Conservation (phyloP, 192 early-diverging fungal genomes). For the Coemansia asiatica region DNA sequence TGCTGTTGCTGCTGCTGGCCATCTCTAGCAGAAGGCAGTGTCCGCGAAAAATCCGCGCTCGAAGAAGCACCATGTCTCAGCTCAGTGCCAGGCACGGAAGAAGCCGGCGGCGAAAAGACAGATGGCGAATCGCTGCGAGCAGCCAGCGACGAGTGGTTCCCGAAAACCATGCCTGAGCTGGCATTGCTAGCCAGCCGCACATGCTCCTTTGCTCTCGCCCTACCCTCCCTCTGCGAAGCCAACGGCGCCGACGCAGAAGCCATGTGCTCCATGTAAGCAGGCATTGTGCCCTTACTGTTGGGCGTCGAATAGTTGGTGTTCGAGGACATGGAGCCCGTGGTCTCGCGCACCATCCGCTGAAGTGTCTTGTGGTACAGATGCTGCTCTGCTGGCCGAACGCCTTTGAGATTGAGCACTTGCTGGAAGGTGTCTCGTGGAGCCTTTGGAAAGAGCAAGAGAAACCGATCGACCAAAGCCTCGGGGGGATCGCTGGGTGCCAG, state of each 20-base stretch:
- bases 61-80: neutral
- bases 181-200: conserved; percentile 24
- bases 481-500: conserved; percentile 81
- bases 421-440: conserved; percentile 68
- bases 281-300: conserved; percentile 9
- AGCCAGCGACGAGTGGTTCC: neutral
- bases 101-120: neutral
- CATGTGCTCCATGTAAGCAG: conserved; percentile 10
- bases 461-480: conserved; percentile 84
- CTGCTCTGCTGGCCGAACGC: conserved; percentile 64
- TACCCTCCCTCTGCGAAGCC: neutral
- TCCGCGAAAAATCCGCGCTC: neutral
- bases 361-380: conserved; percentile 35
- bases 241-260: conserved; percentile 18
- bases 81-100: neutral
- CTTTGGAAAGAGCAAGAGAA: conserved; percentile 81
- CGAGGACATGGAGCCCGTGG: neutral
- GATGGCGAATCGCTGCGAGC: conserved; percentile 1
- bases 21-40: neutral
- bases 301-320: conserved; percentile 11
- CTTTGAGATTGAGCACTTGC: conserved; percentile 84
- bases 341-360: conserved; percentile 10
- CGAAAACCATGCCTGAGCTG: conserved; percentile 17
- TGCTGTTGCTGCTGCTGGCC: neutral
- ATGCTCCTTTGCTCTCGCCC: conserved; percentile 8